Percentiles rank a stretch among this genome's conserved stretches.
Evolutionary conservation across 2,329 filamentous ascomycete genomes (phyloP).

Genomic region (Graphium sp.): DNA sequence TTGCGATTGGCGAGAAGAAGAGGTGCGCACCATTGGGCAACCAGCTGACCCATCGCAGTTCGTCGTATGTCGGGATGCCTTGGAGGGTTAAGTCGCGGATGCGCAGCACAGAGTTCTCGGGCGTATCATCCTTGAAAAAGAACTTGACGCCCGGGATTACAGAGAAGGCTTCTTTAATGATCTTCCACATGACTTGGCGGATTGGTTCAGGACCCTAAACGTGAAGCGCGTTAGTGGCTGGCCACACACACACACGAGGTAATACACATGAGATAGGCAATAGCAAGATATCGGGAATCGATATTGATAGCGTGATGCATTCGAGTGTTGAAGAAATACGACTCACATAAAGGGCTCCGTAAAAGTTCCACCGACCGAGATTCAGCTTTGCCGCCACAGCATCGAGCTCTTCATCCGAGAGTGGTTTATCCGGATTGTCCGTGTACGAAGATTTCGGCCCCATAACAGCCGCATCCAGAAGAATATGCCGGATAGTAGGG

Average conservation of each 20-base stretch:
- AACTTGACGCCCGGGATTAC: constrained; percentile 15
- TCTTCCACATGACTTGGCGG: constrained; percentile 10
- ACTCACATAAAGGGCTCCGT: constrained; percentile 20
- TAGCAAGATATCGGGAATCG: too few relatives aligned
- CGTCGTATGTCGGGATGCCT: constrained; percentile 19
- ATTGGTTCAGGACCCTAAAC: constrained; percentile 13
- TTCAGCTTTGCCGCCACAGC: constrained; percentile 18
- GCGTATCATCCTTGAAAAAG: constrained; percentile 16
- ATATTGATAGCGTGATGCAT: too few relatives aligned
- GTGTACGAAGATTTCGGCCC: constrained; percentile 11
- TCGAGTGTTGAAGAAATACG: too few relatives aligned
- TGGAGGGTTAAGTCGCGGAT: constrained; percentile 12
- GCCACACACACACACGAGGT: too few relatives aligned
- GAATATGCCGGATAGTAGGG: constrained; percentile 23
- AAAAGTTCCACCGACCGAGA: constrained; percentile 27
- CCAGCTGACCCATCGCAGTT: constrained; percentile 18
- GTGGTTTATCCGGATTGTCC: constrained; percentile 10
- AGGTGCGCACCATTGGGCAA: constrained; percentile 19
- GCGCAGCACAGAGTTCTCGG: constrained; percentile 14
- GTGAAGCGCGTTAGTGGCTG: too few relatives aligned
- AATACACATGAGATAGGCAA: too few relatives aligned
- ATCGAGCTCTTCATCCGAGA: constrained; percentile 20
- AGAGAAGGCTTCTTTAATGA: constrained; percentile 16
- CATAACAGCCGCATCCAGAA: constrained; percentile 21
- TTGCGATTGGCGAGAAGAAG: constrained; percentile 18